These are phyloP conservation scores for Fusarium multiceps DNA, from an alignment of 2,329 filamentous ascomycete species.

Conservation along the genomic window DNA sequence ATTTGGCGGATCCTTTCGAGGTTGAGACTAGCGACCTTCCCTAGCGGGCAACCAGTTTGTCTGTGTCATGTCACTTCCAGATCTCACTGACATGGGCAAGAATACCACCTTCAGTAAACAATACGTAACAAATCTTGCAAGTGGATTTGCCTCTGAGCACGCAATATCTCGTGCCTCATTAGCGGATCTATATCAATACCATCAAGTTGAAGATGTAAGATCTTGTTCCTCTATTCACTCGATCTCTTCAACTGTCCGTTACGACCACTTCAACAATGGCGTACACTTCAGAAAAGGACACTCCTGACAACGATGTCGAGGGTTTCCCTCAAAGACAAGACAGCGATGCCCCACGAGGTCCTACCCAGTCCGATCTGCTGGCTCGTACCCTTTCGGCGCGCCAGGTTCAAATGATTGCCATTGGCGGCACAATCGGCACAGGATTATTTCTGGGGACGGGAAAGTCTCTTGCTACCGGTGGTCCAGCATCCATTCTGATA, in stretches of 20 bases:
- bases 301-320: conserved; percentile 37
- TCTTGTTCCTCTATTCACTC: not conserved
- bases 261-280: conserved; percentile 11
- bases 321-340: conserved; percentile 12
- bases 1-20: conserved; percentile 9
- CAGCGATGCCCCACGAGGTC: conserved; percentile 13
- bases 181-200: conserved; percentile 14
- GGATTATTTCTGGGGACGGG: conserved; percentile 73
- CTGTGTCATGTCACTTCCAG: not conserved
- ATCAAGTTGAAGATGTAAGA: not conserved
- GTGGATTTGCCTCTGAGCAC: conserved; percentile 44
- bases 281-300: conserved; percentile 14
- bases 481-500: conserved; percentile 68
- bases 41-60: conserved; percentile 19
- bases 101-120: conserved; percentile 15
- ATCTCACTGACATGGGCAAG: conserved; percentile 21
- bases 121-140: conserved; percentile 24
- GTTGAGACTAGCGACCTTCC: conserved; percentile 18
- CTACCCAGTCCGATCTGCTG: conserved; percentile 57
- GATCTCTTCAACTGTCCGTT: too few relatives aligned
- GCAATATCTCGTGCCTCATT: conserved; percentile 43
- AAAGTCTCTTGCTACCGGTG: conserved; percentile 68
- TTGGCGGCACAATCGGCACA: conserved; percentile 69
- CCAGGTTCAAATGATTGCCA: conserved; percentile 77
- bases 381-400: conserved; percentile 66